Evolutionary conservation across 2,329 filamentous ascomycete species (phyloP).

Genomic region (Zarea fungicola): DNA sequence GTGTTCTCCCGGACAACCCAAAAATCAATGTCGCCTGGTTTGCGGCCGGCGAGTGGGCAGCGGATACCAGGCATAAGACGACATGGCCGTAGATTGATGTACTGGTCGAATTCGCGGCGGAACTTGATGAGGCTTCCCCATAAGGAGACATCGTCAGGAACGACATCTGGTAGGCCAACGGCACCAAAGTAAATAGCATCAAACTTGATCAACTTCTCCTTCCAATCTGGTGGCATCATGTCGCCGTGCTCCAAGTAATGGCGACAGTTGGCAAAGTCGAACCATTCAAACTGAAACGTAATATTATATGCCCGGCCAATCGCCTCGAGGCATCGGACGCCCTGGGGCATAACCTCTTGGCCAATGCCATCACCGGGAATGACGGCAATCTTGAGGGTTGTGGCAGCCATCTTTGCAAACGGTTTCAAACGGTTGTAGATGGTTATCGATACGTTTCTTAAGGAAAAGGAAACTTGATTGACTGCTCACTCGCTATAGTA

Average conservation of each 20-base stretch:
- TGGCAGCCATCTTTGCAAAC: slow-evolving; percentile 31
- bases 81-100: slow-evolving; percentile 62
- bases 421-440: too few relatives aligned
- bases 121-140: slow-evolving; percentile 65
- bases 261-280: slow-evolving; percentile 61
- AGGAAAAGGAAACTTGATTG: too few relatives aligned
- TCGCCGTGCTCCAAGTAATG: slow-evolving; percentile 43
- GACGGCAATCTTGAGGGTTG: slow-evolving; percentile 44
- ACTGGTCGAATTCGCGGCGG: slow-evolving; percentile 62
- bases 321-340: slow-evolving; percentile 54
- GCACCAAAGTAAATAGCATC: slow-evolving; percentile 66
- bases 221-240: slow-evolving; percentile 40
- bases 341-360: slow-evolving; percentile 60
- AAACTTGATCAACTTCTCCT: slow-evolving; percentile 50
- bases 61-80: slow-evolving; percentile 55
- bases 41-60: slow-evolving; percentile 49
- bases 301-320: slow-evolving; percentile 43
- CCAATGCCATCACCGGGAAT: slow-evolving; percentile 69
- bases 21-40: slow-evolving; percentile 59
- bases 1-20: slow-evolving; percentile 64
- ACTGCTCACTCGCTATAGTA: too few relatives aligned
- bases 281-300: slow-evolving; percentile 54
- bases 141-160: slow-evolving; percentile 62
- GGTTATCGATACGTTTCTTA: too few relatives aligned
- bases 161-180: slow-evolving; percentile 49